A percentile compares a stretch with the other conserved stretches of the same genome.
These are phyloP conservation scores for Fusarium nelsonii DNA, from an alignment of 2,329 filamentous ascomycete genomes.

Conservation along the genomic window DNA sequence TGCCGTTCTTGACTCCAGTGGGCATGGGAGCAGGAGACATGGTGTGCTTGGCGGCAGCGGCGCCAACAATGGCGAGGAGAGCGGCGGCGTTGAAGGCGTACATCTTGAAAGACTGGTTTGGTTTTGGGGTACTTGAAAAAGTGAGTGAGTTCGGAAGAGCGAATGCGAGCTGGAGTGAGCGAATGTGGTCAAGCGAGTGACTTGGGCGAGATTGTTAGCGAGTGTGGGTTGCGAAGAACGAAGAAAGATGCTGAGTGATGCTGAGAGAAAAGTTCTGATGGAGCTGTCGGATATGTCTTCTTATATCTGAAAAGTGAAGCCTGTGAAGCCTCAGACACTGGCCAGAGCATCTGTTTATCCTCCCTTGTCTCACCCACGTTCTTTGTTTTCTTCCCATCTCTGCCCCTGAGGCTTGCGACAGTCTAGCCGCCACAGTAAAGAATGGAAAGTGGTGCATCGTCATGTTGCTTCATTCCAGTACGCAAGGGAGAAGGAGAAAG, in stretches of 20 bases:
- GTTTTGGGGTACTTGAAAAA: constrained; percentile 17
- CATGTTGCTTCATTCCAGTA: constrained; percentile 35
- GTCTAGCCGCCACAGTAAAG: constrained; percentile 28
- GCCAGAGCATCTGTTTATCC: constrained; percentile 9
- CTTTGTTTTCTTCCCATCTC: background rate
- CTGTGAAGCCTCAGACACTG: background rate
- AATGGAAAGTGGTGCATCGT: constrained; percentile 29
- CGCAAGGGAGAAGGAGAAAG: constrained; percentile 33
- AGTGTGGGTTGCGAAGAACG: constrained; percentile 30
- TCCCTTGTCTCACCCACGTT: constrained; percentile 10
- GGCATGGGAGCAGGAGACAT: constrained; percentile 18
- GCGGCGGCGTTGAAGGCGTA: constrained; percentile 46
- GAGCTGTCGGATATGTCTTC: constrained; percentile 26
- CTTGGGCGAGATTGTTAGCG: constrained; percentile 42
- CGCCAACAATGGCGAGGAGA: constrained; percentile 43
- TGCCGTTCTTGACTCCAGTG: constrained; percentile 40
- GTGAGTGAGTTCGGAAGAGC: constrained; percentile 20
- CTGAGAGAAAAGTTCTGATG: background rate
- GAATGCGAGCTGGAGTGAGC: constrained; percentile 15
- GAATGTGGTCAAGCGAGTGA: constrained; percentile 44
- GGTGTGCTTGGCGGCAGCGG: constrained; percentile 41
- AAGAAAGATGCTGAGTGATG: constrained; percentile 28
- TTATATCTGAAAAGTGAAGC: constrained; percentile 42
- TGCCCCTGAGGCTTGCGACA: constrained; percentile 25
- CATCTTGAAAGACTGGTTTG: constrained; percentile 43